Evolutionary conservation across 257 asterid genomes (phyloP), one percentile per base, ranked within the genome.

Genomic region (Orobanche coerulescens): DNA sequence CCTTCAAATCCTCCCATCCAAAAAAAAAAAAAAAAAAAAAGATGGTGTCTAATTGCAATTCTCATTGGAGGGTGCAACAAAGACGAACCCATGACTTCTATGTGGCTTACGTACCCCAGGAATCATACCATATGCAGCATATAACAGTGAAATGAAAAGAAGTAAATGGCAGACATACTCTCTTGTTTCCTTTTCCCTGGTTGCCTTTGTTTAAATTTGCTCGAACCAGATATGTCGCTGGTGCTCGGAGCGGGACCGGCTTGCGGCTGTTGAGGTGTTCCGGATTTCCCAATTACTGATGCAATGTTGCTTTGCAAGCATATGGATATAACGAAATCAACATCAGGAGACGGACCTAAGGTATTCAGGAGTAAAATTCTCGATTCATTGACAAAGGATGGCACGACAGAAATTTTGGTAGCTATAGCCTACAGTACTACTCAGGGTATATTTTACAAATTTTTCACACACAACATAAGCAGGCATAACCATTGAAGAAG

Each of bases 301-400:
- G 84, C 81, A 48, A 89, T 59, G 71, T 84, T 89, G 80, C 90
- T 86, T 86, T 89, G 95, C 86, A 92, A 78, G 58, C 94, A 89
- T 78, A 89, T 73, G 51, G 97, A 86, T 76, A 92, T 71, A 68
- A 92, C 95, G 71, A 84, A 75, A 76, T 92, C 97, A 39, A 82
- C 87, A 68, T 89, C 94, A 5, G 95, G 98, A 5, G 91, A 78
- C 23, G 97, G 98, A 67, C 98, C 98, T 92, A 73, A 65, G 71
- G 56, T 28, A 55, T 22, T n/a, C 67, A 75, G 58, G 50, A 59
- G 7, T 42, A 60, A 22, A 52, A 58, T 42, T 12, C 60, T 26
- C 31, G 25, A 62, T 47, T 24, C 30, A 61, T 52, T 20, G 47
- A 62, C 31, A 36, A 51, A 44, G 19, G 13, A 64, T 25, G 10